phyloP scores from a whole-genome alignment of 805 yeast genomes.

The Cyberlindnera petersonii region DNA sequence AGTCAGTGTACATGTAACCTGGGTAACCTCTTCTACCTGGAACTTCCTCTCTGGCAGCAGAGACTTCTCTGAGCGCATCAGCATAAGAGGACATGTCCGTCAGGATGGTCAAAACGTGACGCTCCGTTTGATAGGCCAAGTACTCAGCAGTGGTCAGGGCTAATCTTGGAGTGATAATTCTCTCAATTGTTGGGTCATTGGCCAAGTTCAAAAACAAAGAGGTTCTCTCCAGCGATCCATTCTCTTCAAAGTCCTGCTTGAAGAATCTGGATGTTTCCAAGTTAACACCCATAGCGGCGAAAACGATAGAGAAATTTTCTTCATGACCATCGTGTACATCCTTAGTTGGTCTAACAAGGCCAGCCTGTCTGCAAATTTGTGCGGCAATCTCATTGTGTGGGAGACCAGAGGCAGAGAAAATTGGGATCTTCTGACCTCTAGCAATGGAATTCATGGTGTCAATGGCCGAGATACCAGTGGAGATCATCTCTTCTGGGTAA shows the following conservation, averaged over 20 bases:
- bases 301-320: constrained; percentile 97
- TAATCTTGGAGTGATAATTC: constrained; percentile 98
- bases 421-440: constrained; percentile 99
- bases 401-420: constrained; percentile 97
- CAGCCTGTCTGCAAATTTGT: constrained; percentile 99
- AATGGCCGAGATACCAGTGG: constrained; percentile 97
- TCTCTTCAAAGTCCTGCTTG: constrained; percentile 99
- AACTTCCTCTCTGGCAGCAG: constrained; percentile 99
- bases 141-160: constrained; percentile 98
- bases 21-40: constrained; percentile 99
- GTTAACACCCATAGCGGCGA: constrained; percentile 99
- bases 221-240: constrained; percentile 97
- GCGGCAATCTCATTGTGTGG: constrained; percentile 99
- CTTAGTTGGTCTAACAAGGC: constrained; percentile 97
- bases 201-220: constrained; percentile 95
- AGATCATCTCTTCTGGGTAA: constrained; percentile 99
- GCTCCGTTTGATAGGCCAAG: constrained; percentile 97
- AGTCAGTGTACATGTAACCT: constrained; percentile 99
- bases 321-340: constrained; percentile 99
- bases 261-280: constrained; percentile 97
- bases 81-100: constrained; percentile 99
- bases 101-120: constrained; percentile 95
- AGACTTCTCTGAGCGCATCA: constrained; percentile 98
- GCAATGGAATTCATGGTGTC: constrained; percentile 99
- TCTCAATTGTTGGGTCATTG: constrained; percentile 98